Evolutionary conservation across 1,284 basidiomycete species (phyloP), one percentile per base, ranked within the genome.

Genomic region (Malassezia equina): DNA sequence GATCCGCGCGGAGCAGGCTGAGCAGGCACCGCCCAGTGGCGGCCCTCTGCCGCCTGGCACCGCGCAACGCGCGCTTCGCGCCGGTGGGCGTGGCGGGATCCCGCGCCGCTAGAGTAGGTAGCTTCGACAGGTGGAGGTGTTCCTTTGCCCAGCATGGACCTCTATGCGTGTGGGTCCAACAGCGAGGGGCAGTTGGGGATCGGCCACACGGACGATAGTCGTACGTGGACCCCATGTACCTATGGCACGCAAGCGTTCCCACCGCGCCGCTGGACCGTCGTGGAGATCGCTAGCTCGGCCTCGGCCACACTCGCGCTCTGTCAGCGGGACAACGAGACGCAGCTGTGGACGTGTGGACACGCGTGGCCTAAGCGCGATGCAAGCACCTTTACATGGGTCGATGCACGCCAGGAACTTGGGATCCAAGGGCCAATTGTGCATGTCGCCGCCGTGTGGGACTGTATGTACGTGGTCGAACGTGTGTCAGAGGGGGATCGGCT

Each of bases 51-150:
- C 71, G 8, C 63, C 66, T 4, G 71, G 71, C 33, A 63, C 69
- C 12, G 69, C 69, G 53, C 68, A 72, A 62, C 60, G 65, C 33
- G 71, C 71, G 28, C 28, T 73, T 32, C 60, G 66, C 23, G 29
- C 27, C 8, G 44, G 44, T 17, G 62, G 62, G 15, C 46, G 66
- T 19, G 64, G 58, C 33, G 58, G 53, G 21, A 39, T 60, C 19
- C 58, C 58, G 12, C 48, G 58, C 17, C 52, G 58, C 17, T 59
- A 47, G 43, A 32, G 43, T 27, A 21, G 43, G 17, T 33, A 33
- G 32, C 32, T 33, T n/a, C n/a, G 13, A 6, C 32, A 33, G 13
- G 32, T 32, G 43, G 17, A 21, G 25, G 12, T 28, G 5, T 29
- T 15, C 15, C 47, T 19, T 39, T n/a, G 4, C 32, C 15, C 21